Conservation (phyloP, 2,329 filamentous ascomycete genomes). For the Colletotrichum tamarilloi region DNA sequence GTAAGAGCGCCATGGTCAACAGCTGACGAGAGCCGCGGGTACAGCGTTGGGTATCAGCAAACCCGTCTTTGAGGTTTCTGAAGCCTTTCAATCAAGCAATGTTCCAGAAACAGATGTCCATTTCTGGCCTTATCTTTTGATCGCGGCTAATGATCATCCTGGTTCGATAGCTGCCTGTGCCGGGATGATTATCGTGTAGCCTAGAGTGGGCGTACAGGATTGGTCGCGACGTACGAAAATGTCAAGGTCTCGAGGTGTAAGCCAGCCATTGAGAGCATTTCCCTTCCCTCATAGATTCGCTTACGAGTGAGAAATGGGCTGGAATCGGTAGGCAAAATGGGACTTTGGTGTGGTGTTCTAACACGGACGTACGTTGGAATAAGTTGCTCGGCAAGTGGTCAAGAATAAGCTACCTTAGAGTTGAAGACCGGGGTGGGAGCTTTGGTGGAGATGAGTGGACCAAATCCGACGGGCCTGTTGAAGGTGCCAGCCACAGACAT, state of each 20-base stretch:
- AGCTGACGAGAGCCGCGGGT: background rate
- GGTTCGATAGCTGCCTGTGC: slow-evolving; percentile 12
- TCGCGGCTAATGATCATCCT: background rate
- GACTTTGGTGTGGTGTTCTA: background rate
- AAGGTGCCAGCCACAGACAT: slow-evolving; percentile 9
- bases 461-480: background rate
- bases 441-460: background rate
- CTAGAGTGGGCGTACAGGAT: background rate
- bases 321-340: background rate
- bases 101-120: background rate
- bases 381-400: background rate
- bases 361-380: slow-evolving; percentile 4
- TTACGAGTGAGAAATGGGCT: background rate
- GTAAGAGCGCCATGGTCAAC: background rate
- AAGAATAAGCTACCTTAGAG: background rate
- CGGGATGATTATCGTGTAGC: background rate
- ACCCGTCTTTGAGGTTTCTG: background rate
- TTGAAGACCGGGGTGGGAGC: background rate
- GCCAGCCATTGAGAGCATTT: background rate
- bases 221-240: background rate
- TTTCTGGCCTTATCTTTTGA: background rate
- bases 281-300: background rate
- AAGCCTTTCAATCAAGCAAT: background rate
- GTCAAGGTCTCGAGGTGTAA: background rate
- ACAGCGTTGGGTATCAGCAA: background rate